A percentile compares a stretch with the other conserved stretches of the same genome.
These are phyloP conservation scores for Metschnikowia gelsemii DNA, from an alignment of 805 yeast species.

Conservation along the genomic window DNA sequence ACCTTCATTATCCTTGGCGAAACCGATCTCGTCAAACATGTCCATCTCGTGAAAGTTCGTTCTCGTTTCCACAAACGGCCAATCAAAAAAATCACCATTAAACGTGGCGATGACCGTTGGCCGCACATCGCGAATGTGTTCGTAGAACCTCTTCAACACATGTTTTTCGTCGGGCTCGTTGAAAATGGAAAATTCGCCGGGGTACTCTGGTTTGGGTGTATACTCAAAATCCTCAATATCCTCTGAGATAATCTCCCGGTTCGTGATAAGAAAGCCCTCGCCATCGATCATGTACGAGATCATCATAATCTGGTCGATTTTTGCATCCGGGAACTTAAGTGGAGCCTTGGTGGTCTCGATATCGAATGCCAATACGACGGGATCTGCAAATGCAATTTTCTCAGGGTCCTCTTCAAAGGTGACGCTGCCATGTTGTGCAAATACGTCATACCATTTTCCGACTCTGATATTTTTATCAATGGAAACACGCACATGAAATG, in stretches of 20 bases:
- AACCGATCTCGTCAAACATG: constrained; percentile 92
- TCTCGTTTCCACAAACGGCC: constrained; percentile 96
- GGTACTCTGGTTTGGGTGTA: constrained; percentile 95
- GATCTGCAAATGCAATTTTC: constrained; percentile 93
- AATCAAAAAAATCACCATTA: constrained; percentile 98
- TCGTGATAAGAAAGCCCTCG: constrained; percentile 90
- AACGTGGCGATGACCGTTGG: constrained; percentile 98
- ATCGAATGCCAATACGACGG: constrained; percentile 94
- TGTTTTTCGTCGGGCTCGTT: constrained; percentile 86
- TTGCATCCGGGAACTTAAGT: constrained; percentile 89
- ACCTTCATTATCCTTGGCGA: constrained; percentile 82
- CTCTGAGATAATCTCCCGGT: constrained; percentile 88
- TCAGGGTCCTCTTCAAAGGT: constrained; percentile 60
- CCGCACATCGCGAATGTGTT: constrained; percentile 79
- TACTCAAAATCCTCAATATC: constrained; percentile 97
- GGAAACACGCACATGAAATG: constrained; percentile 94
- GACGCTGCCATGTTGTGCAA: constrained; percentile 56
- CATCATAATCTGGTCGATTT: constrained; percentile 95
- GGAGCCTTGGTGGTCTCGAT: constrained; percentile 98
- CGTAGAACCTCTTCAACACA: constrained; percentile 74
- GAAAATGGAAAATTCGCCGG: constrained; percentile 84
- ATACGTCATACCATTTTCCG: constrained; percentile 93
- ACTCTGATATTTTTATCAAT: constrained; percentile 85
- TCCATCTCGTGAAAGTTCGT: constrained; percentile 79
- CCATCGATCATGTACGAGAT: constrained; percentile 99